These are phyloP conservation scores for Saturnispora hagleri DNA, from an alignment of 805 yeast genomes.

Conservation along the genomic window DNA sequence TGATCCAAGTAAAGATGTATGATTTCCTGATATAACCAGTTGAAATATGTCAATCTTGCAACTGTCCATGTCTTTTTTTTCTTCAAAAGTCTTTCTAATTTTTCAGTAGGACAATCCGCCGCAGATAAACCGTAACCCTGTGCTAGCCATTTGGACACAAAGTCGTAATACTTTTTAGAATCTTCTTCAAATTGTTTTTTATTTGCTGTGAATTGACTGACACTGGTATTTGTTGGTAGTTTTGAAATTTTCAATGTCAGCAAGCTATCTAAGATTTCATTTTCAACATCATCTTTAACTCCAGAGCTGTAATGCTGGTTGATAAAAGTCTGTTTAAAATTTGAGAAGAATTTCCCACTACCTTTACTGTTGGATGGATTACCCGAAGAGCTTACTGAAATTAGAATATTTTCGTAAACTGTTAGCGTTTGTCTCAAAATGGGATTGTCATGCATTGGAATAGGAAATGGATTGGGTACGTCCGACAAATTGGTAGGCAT, in stretches of 20 bases:
- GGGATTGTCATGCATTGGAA: conserved; percentile 32
- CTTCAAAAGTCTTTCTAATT: conserved; percentile 26
- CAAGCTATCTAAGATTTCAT: conserved; percentile 6
- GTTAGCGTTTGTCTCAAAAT: conserved; percentile 23
- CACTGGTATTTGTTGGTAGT: conserved; percentile 5
- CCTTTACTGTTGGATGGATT: conserved; percentile 12
- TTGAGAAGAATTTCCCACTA: conserved; percentile 7
- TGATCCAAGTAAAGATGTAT: conserved; percentile 12
- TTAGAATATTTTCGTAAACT: conserved; percentile 20
- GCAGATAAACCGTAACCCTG: conserved; percentile 22
- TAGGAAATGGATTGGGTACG: conserved; percentile 19
- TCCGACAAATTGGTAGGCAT: background rate
- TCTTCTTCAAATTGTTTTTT: conserved; percentile 29
- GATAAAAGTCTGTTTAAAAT: conserved; percentile 15
- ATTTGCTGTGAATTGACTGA: conserved; percentile 8
- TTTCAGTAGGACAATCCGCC: conserved; percentile 7
- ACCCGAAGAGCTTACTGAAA: conserved; percentile 16
- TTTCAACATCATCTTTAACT: conserved; percentile 8
- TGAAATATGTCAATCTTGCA: conserved; percentile 25
- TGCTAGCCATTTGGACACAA: conserved; percentile 27
- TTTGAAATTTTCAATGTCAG: conserved; percentile 1
- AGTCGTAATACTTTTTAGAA: conserved; percentile 29
- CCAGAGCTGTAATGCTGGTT: conserved; percentile 9
- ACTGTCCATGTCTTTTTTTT: conserved; percentile 25
- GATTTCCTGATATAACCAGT: conserved; percentile 22